phyloP scores from a whole-genome alignment of 73 alveolate genomes.

The Chromera velia region DNA sequence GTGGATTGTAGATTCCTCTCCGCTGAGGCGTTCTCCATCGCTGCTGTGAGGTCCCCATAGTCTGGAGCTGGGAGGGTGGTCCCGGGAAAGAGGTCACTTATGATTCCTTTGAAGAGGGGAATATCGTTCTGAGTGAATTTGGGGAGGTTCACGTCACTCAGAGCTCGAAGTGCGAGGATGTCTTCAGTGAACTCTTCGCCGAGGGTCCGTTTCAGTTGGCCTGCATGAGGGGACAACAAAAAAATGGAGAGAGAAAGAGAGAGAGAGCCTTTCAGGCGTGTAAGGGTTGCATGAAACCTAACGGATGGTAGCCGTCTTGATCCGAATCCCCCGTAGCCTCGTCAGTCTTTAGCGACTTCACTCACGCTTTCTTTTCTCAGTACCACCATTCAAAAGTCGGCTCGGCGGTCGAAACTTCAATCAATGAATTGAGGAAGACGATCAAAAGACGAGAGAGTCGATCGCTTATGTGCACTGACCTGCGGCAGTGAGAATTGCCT shows the following conservation, averaged over 20 bases:
- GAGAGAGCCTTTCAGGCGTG: no score
- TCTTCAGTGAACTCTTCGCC: not conserved
- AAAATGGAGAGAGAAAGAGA: no score
- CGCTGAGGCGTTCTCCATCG: slow-evolving; percentile 69
- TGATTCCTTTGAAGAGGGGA: slow-evolving; percentile 92
- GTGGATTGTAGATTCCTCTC: slow-evolving; percentile 76
- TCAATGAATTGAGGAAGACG: no score
- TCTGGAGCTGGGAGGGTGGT: slow-evolving; percentile 85
- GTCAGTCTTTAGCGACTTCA: no score
- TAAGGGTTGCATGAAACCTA: no score
- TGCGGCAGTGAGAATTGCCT: slow-evolving; percentile 92
- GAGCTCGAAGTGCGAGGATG: slow-evolving; percentile 63
- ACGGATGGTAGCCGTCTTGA: no score
- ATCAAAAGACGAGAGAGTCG: no score
- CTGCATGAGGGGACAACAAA: no score
- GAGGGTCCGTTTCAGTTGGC: not conserved
- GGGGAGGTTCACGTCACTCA: slow-evolving; percentile 91
- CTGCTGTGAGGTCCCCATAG: slow-evolving; percentile 68
- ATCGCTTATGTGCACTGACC: slow-evolving; percentile 87
- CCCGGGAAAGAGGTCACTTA: slow-evolving; percentile 98
- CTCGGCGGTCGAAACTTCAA: no score
- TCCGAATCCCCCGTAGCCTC: no score
- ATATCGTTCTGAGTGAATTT: slow-evolving; percentile 93
- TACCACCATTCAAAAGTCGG: no score
- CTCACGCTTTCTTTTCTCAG: no score